These are phyloP conservation scores for Francoa sonchifolia DNA, from an alignment of 441 rosid species.

Conservation along the genomic window DNA sequence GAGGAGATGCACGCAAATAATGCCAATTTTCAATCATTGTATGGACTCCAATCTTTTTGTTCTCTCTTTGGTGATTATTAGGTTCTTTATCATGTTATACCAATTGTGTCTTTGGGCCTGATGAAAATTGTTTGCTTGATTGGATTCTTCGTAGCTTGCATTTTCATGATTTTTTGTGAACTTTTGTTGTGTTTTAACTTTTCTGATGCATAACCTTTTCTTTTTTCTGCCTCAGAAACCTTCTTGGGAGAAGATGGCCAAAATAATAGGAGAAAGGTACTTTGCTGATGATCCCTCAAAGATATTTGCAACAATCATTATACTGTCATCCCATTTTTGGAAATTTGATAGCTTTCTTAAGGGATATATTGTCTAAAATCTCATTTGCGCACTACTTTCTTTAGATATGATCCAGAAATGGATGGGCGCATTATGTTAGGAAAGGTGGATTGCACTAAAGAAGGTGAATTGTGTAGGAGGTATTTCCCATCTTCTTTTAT, in stretches of 20 bases:
- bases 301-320: not conserved
- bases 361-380: slow-evolving; percentile 11
- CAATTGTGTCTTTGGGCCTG: not conserved
- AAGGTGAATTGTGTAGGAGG: slow-evolving; percentile 71
- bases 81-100: too few species aligned
- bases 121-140: not conserved
- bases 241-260: slow-evolving; percentile 91
- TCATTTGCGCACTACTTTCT: slow-evolving; percentile 10
- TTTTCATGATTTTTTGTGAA: not conserved
- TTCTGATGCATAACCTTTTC: slow-evolving; percentile 10
- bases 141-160: not conserved
- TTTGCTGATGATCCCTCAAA: slow-evolving; percentile 1
- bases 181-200: slow-evolving; percentile 7
- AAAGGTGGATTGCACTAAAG: slow-evolving; percentile 80
- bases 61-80: too few species aligned
- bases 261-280: slow-evolving; percentile 66
- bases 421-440: slow-evolving; percentile 92
- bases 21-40: too few species aligned
- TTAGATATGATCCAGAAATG: slow-evolving; percentile 79
- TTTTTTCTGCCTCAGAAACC: slow-evolving; percentile 59
- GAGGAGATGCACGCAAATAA: too few species aligned
- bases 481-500: slow-evolving; percentile 21
- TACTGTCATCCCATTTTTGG: not conserved
- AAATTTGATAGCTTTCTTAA: slow-evolving; percentile 2
- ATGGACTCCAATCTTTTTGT: too few species aligned